Evolutionary conservation across 164 flowering plant species (phyloP).

Genomic region (Platanus orientalis): DNA sequence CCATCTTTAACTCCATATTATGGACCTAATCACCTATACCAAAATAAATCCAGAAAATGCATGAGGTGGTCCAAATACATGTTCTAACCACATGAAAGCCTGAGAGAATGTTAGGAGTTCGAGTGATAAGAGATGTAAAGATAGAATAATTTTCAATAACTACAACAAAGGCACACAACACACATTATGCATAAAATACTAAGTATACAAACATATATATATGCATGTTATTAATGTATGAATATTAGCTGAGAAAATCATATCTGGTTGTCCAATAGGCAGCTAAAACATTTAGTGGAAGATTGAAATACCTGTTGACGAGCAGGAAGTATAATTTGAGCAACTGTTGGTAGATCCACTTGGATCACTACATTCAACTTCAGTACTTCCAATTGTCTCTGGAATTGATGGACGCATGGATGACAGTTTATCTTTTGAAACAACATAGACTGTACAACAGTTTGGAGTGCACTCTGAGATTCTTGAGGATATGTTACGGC

Average conservation of each 20-base stretch:
- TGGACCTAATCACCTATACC: too few relatives aligned
- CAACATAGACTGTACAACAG: constrained; percentile 66
- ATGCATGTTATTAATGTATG: not conserved
- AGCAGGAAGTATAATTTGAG: constrained; percentile 30
- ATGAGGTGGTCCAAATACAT: too few relatives aligned
- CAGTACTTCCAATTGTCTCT: constrained; percentile 29
- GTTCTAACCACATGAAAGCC: too few relatives aligned
- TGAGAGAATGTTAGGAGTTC: too few relatives aligned
- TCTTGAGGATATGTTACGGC: constrained; percentile 39
- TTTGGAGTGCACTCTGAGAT: constrained; percentile 58
- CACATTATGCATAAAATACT: too few relatives aligned
- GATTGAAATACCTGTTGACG: constrained; percentile 28
- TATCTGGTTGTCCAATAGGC: constrained; percentile 1
- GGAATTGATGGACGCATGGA: constrained; percentile 54
- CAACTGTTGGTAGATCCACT: constrained; percentile 27
- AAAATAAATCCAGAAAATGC: too few relatives aligned
- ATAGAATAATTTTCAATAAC: too few relatives aligned
- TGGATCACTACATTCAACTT: constrained; percentile 32
- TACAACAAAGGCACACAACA: too few relatives aligned
- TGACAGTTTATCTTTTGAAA: constrained; percentile 67
- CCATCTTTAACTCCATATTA: too few relatives aligned
- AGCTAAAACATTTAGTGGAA: constrained; percentile 1
- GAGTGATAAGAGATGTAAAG: too few relatives aligned
- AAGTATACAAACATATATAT: not conserved
- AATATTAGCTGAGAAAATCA: not conserved